Base-by-base conservation (phyloP, 2,329 filamentous ascomycete genomes). In the Alternaria conjuncta region DNA sequence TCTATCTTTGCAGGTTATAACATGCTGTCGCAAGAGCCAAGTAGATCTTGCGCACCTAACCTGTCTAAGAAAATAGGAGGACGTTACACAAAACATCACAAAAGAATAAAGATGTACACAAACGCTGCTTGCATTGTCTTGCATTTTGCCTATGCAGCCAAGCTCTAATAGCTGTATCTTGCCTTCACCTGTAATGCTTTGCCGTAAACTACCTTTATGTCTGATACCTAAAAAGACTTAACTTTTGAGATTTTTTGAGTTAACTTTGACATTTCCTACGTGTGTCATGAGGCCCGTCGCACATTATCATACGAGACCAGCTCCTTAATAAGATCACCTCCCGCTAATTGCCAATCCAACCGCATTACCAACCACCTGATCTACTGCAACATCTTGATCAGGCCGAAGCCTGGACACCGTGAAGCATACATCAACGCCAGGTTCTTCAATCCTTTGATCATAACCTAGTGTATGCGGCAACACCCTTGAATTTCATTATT, bases 301-400 rank as follows among this genome's bases (percentile, higher is more conserved):
- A 41, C 23, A 4, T 20, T 5, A 9, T 30, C 3, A 15, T 25
- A 50, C 21, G 47, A 32, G 47, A 20, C 18, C 8, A 51, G 18
- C 11, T 15, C 18, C 47, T 32, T 7, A n/a, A 0, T 2, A 21
- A 32, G 12, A 10, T 12, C 2, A 7, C 20, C 26, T 30, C 26
- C 5, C n/a, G n/a, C 12, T 13, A 20, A 51, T 20, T 21, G 6
- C 13, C 4, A 9, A 21, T 15, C 3, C 6, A 9, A 5, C 10
- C 3, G 18, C 25, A 13, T 30, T 30, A 21, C 11, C 1, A 45
- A 5, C 3, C 2, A 13, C n/a, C n/a, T 6, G 6, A 68, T 54
- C 70, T 4, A 63, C 63, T 50, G 56, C 65, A 55, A 57, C 13
- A 50, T 59, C 61, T 60, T 57, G 0, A 18, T 41, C n/a, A 41